These are phyloP conservation scores for Sphagnurus paluster DNA, from an alignment of 1,284 basidiomycete species.

Conservation along the genomic window DNA sequence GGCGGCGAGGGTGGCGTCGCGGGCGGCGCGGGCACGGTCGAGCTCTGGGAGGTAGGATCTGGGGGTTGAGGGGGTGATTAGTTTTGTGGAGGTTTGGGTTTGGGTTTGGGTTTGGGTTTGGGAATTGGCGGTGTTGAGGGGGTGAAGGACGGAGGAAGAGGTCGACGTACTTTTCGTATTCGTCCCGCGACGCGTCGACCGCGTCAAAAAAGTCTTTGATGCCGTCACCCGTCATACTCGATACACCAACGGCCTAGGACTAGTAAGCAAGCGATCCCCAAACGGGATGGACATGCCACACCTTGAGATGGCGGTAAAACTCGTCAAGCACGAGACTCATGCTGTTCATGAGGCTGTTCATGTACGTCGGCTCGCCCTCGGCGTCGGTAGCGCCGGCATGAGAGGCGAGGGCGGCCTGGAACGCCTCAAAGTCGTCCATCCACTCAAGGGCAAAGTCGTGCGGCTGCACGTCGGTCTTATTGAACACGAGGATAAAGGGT, in stretches of 20 bases:
- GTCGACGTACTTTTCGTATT: conserved; percentile 78
- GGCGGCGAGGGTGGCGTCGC: conserved; percentile 65
- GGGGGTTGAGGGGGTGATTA: no score
- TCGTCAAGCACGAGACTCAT: conserved; percentile 99
- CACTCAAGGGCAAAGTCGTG: conserved; percentile 94
- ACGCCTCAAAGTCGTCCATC: conserved; percentile 97
- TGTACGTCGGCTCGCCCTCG: conserved; percentile 93
- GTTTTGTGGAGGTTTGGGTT: no score
- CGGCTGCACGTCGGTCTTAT: conserved; percentile 92
- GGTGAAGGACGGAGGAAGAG: background rate
- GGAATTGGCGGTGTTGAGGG: background rate
- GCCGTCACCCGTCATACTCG: conserved; percentile 92
- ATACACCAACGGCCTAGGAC: conserved; percentile 88
- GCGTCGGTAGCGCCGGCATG: conserved; percentile 69
- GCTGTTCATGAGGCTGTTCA: conserved; percentile 98
- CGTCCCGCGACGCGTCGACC: conserved; percentile 83
- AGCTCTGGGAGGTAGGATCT: conserved; percentile 95
- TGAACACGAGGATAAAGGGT: conserved; percentile 98
- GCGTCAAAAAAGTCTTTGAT: conserved; percentile 90
- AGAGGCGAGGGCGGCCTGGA: conserved; percentile 71
- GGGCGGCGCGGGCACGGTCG: conserved; percentile 60
- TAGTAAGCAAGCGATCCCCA: background rate
- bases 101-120: no score
- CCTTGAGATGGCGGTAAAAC: conserved; percentile 96
- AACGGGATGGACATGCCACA: conserved; percentile 28